Evolutionary conservation across 192 early-diverging fungal species (phyloP).

Genomic region (Backusella macrospora): DNA sequence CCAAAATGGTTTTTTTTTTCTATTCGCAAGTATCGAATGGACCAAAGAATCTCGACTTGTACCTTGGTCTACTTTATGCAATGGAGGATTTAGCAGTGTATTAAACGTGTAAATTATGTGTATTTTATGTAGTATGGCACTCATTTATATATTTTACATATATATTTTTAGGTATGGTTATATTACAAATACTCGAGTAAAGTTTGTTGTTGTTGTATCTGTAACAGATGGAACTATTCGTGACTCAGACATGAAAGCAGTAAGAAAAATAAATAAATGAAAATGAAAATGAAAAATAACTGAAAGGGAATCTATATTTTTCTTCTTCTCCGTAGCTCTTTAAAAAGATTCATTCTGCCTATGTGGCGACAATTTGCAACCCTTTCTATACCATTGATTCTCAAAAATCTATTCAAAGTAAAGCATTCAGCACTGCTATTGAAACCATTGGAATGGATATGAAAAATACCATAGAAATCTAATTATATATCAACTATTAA

Average conservation of each 20-base stretch:
- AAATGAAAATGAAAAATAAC: neutral
- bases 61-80: conserved; percentile 84
- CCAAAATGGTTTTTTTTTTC: neutral
- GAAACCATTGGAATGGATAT: conserved; percentile 53
- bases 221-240: conserved; percentile 77
- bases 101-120: conserved; percentile 14
- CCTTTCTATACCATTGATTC: conserved; percentile 81
- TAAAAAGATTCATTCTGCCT: conserved; percentile 81
- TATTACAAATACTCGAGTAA: conserved; percentile 84
- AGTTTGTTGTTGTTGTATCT: conserved; percentile 68
- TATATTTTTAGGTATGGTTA: conserved; percentile 71
- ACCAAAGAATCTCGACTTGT: conserved; percentile 76
- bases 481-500: neutral
- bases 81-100: conserved; percentile 91
- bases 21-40: conserved; percentile 61
- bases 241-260: conserved; percentile 80
- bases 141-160: conserved; percentile 19
- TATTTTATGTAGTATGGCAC: neutral
- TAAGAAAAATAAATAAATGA: conserved; percentile 34
- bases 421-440: conserved; percentile 59
- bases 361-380: conserved; percentile 78
- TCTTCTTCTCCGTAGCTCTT: conserved; percentile 64
- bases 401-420: conserved; percentile 54
- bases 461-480: conserved; percentile 21
- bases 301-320: conserved; percentile 3